Evolutionary conservation across 441 rosid species (phyloP).

Genomic region (Theobroma grandiflorum): DNA sequence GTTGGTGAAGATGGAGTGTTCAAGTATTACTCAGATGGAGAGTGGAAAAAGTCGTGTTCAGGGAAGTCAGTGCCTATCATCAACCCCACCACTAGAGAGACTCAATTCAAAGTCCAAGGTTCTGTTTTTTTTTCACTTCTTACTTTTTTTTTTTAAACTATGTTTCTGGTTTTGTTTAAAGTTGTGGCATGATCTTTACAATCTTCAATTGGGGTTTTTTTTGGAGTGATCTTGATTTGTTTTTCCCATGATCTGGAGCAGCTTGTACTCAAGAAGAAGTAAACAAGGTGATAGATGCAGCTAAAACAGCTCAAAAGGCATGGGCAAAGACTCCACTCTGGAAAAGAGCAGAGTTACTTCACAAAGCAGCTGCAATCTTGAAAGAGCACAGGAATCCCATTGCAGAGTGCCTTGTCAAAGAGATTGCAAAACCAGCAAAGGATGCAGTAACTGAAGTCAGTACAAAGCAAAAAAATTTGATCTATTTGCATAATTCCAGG

Average conservation of each 20-base stretch:
- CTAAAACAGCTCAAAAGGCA: constrained; percentile 79
- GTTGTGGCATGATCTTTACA: neutral
- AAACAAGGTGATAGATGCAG: constrained; percentile 79
- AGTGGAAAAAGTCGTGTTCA: constrained; percentile 82
- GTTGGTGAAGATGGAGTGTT: constrained; percentile 71
- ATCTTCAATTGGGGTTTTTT: neutral
- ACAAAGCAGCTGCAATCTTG: constrained; percentile 88
- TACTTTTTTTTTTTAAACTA: neutral
- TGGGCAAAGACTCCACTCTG: constrained; percentile 98
- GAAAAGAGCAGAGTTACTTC: constrained; percentile 97
- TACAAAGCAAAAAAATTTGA: neutral
- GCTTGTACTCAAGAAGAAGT: constrained; percentile 97
- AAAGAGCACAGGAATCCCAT: constrained; percentile 84
- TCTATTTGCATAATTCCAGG: neutral
- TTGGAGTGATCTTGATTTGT: neutral
- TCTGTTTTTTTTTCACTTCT: constrained; percentile 16
- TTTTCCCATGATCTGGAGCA: constrained; percentile 21
- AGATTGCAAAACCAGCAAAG: constrained; percentile 96
- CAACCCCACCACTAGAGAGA: constrained; percentile 84
- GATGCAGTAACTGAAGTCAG: constrained; percentile 86
- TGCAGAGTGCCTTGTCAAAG: constrained; percentile 89
- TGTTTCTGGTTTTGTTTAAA: neutral
- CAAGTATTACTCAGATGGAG: constrained; percentile 82
- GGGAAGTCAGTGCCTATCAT: constrained; percentile 80
- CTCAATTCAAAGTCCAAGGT: constrained; percentile 95